phyloP scores from a whole-genome alignment of 2,329 filamentous ascomycete genomes.

The Lecanoromycetidae sp. region DNA sequence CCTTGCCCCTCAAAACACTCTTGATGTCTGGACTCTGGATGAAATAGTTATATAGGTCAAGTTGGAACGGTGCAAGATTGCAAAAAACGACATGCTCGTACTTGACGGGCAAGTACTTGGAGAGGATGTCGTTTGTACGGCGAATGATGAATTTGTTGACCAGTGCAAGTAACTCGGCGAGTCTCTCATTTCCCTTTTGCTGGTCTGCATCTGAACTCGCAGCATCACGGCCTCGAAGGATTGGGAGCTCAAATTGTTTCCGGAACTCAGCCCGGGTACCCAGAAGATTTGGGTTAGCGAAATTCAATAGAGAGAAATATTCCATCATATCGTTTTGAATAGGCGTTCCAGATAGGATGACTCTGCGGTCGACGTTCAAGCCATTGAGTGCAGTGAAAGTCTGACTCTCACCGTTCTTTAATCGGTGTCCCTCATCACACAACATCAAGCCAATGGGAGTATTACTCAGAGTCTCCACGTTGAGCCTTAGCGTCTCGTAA shows the following conservation, averaged over 20 bases:
- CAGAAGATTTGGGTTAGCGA: constrained; percentile 86
- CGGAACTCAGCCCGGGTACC: constrained; percentile 84
- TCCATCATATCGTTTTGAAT: constrained; percentile 98
- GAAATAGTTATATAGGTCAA: constrained; percentile 91
- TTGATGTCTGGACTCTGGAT: constrained; percentile 93
- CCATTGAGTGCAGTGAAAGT: constrained; percentile 86
- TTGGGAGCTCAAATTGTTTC: constrained; percentile 86
- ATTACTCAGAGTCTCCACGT: constrained; percentile 79
- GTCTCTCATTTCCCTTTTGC: constrained; percentile 69
- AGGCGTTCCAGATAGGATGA: constrained; percentile 91
- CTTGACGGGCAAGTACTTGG: constrained; percentile 94
- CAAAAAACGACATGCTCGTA: constrained; percentile 99
- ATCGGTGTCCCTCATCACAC: constrained; percentile 88
- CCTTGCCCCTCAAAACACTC: constrained; percentile 79
- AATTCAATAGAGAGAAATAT: constrained; percentile 91
- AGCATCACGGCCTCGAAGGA: constrained; percentile 80
- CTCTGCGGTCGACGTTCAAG: constrained; percentile 77
- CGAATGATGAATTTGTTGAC: constrained; percentile 99
- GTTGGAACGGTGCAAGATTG: constrained; percentile 83
- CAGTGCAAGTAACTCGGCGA: constrained; percentile 64
- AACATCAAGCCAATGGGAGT: constrained; percentile 85
- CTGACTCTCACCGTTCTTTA: constrained; percentile 94
- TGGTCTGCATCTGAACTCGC: constrained; percentile 73
- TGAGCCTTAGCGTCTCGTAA: constrained; percentile 86
- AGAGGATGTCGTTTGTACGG: constrained; percentile 92